Evolutionary conservation across 306 rosid species (phyloP), one percentile per base, ranked within the genome.

Genomic region (Alnus rubra): DNA sequence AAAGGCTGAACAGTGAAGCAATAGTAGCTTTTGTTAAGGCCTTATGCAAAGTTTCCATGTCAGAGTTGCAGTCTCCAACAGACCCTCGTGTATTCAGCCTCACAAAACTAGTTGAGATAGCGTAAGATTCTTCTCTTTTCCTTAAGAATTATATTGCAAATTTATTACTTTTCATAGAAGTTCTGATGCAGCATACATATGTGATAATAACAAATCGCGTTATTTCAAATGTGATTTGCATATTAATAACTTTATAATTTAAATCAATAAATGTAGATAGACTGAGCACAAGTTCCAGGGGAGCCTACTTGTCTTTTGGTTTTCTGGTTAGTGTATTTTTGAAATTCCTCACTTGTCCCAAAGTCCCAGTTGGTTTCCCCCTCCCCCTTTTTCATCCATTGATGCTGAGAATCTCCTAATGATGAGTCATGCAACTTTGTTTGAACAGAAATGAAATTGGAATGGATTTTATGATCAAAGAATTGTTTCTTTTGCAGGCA

Each of bases 31-130:
- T 96, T 86, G 98, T 96, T 52, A 96, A 93, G 84, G 96, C 98
- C 69, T 92, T 96, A 54, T 91, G 97, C 86, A 96, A 96, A 88
- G 96, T 93, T 80, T 87, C 99, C 83, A 89, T 93, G 84, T 85
- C 86, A 54, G 99, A 96, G 88, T 86, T 96, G 91, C 99, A 96
- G 88, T 93, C 99, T 90, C 99, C 96, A 81, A 91, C 96, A 73
- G 99, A 96, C 55, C 99, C 99, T 78, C 99, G 99, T 76, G 98
- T 96, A 63, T 96, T 96, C 87, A 92, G 98, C 88, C 99, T 96
- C 80, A 96, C 99, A 42, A 96, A 96, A 89, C 80, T 96, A 79
- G 99, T 96, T 73, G 99, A 96, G 83, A 90, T 93, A 62, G 98
- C 99, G 99, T 96, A 89, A 89, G 97, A 80, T 83, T 79, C 77